Percentiles rank a stretch among this genome's conserved stretches.
phyloP scores from a whole-genome alignment of 371 early-diverging fungal genomes.

The Mucor ambiguus region DNA sequence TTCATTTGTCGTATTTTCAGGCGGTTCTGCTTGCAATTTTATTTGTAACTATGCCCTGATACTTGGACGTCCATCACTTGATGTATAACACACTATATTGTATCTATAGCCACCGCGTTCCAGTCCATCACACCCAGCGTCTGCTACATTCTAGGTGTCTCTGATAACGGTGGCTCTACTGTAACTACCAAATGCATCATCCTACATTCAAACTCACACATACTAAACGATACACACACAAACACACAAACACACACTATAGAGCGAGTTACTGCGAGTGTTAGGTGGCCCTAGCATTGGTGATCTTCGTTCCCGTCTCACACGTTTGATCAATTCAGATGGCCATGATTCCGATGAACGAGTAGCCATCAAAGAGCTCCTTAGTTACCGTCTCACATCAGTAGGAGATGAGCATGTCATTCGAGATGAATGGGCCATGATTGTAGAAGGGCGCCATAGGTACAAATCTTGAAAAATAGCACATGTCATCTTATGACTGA shows the following conservation, averaged over 20 bases:
- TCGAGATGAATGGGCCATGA: conserved; percentile 66
- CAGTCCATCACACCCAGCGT: conserved; percentile 61
- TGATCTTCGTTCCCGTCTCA: conserved; percentile 64
- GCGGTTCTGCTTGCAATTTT: conserved; percentile 75
- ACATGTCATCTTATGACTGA: background rate
- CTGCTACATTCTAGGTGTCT: conserved; percentile 72
- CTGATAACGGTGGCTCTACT: conserved; percentile 73
- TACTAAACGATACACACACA: background rate
- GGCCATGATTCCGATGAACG: conserved; percentile 34
- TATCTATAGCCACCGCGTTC: conserved; percentile 40
- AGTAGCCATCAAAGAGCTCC: conserved; percentile 63
- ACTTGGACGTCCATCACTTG: background rate
- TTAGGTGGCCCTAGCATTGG: conserved; percentile 76
- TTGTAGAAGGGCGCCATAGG: conserved; percentile 72
- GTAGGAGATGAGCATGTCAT: conserved; percentile 52
- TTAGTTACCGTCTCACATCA: conserved; percentile 66
- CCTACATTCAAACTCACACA: background rate
- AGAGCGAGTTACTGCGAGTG: conserved; percentile 65
- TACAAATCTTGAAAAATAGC: conserved; percentile 17
- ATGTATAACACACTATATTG: background rate
- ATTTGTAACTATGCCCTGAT: conserved; percentile 26
- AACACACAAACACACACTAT: background rate
- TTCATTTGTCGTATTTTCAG: conserved; percentile 66
- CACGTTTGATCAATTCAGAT: conserved; percentile 59
- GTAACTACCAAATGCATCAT: conserved; percentile 14